A percentile compares a stretch with the other conserved stretches of the same genome.
These are phyloP conservation scores for Tetrapyrgos nigripes DNA, from an alignment of 1,284 basidiomycete species.

Conservation along the genomic window DNA sequence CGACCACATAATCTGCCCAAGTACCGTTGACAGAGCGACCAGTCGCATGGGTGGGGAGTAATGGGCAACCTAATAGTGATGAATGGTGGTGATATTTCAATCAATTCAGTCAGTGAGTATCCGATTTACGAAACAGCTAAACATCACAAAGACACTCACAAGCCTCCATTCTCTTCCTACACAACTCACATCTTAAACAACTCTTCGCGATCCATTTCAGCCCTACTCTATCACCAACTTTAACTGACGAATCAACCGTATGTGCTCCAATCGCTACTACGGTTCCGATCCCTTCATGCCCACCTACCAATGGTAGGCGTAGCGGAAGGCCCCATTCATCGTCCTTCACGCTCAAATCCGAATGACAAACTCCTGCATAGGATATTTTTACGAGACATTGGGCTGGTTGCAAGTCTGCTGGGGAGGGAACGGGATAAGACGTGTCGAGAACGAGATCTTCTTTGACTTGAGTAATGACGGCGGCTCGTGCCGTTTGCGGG, in stretches of 20 bases:
- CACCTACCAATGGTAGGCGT: constrained; percentile 68
- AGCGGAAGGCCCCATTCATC: constrained; percentile 60
- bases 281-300: constrained; percentile 69
- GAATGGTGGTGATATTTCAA: no score
- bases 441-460: constrained; percentile 40
- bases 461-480: constrained; percentile 47
- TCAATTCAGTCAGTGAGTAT: no score
- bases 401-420: constrained; percentile 63
- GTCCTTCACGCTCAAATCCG: constrained; percentile 64
- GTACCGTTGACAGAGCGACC: constrained; percentile 68
- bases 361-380: constrained; percentile 51
- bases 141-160: constrained; percentile 35
- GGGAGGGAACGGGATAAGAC: constrained; percentile 58
- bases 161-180: constrained; percentile 60
- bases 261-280: constrained; percentile 74
- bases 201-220: constrained; percentile 76
- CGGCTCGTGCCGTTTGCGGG: constrained; percentile 55
- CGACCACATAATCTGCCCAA: constrained; percentile 52
- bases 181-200: constrained; percentile 56
- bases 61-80: constrained; percentile 45
- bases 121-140: constrained; percentile 38
- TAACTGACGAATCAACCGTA: constrained; percentile 49
- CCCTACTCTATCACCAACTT: constrained; percentile 73
- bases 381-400: constrained; percentile 74
- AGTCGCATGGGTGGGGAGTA: constrained; percentile 30